Percentiles rank a stretch among this genome's conserved stretches.
These are phyloP conservation scores for Aspergillus sp. DNA, from an alignment of 2,329 filamentous ascomycete species.

Conservation along the genomic window DNA sequence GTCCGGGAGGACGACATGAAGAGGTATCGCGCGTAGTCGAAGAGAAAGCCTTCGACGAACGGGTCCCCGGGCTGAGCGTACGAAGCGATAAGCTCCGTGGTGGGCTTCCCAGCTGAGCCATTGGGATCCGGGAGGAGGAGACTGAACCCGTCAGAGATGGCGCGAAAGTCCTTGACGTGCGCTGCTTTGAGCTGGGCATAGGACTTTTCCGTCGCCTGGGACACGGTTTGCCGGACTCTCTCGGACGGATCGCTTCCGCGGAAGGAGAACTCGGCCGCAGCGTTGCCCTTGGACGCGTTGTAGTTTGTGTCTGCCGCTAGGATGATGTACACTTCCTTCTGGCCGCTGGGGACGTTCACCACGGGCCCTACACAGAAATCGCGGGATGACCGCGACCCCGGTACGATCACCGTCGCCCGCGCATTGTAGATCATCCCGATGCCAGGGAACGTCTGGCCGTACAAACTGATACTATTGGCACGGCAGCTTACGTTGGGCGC, in stretches of 20 bases:
- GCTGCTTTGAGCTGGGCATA: conserved; percentile 12
- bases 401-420: conserved; percentile 29
- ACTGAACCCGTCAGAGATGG: conserved; percentile 27
- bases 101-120: conserved; percentile 18
- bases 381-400: conserved; percentile 24
- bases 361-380: conserved; percentile 13
- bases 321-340: conserved; percentile 32
- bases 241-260: conserved; percentile 46
- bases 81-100: conserved; percentile 30
- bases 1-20: conserved; percentile 54
- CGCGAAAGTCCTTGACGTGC: conserved; percentile 17
- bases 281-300: conserved; percentile 50
- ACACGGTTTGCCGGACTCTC: conserved; percentile 32
- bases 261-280: conserved; percentile 47
- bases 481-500: conserved; percentile 33
- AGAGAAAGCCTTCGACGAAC: conserved; percentile 52
- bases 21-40: conserved; percentile 54
- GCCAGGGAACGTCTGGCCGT: conserved; percentile 38
- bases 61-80: conserved; percentile 45
- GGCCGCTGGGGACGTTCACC: not conserved
- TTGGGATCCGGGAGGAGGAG: conserved; percentile 38
- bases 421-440: conserved; percentile 25
- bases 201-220: conserved; percentile 5
- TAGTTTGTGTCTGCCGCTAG: conserved; percentile 48
- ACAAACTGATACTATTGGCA: conserved; percentile 29